A percentile compares a stretch with the other conserved stretches of the same genome.
phyloP scores from a whole-genome alignment of 208 protist genomes.

The Wallacemonas collosoma region DNA sequence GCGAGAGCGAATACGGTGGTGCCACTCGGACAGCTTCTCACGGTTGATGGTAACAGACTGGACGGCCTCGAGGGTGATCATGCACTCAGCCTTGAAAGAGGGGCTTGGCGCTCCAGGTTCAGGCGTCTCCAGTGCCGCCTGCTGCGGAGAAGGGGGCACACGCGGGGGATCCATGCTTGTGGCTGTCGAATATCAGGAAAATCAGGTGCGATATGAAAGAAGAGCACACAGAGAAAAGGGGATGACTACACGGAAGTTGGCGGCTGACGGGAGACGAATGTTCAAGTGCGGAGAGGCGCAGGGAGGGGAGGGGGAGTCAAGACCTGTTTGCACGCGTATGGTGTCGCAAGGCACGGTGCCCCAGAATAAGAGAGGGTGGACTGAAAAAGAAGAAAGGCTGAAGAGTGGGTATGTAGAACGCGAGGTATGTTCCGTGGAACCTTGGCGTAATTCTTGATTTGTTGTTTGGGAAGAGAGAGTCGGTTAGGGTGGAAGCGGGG shows the following conservation, averaged over 20 bases:
- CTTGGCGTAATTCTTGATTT: too few relatives aligned
- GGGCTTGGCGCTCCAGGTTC: conserved; percentile 46
- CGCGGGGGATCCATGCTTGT: conserved; percentile 63
- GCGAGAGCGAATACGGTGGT: conserved; percentile 85
- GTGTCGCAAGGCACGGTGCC: too few relatives aligned
- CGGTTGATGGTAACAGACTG: conserved; percentile 89
- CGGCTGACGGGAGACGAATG: too few relatives aligned
- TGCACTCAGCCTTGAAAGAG: conserved; percentile 51
- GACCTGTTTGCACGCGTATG: too few relatives aligned
- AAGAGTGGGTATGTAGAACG: neutral
- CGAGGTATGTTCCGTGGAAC: too few relatives aligned
- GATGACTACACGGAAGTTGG: neutral
- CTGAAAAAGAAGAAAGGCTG: conserved; percentile 4
- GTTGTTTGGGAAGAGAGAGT: neutral
- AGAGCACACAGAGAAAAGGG: neutral
- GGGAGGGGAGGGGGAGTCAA: too few relatives aligned
- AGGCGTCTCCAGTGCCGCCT: conserved; percentile 43
- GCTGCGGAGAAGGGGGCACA: conserved; percentile 79
- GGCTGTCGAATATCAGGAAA: neutral
- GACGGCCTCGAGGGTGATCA: conserved; percentile 74
- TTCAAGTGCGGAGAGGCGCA: too few relatives aligned
- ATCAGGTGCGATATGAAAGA: neutral
- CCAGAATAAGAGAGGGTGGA: neutral
- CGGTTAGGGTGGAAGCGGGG: too few relatives aligned
- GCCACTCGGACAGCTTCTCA: conserved; percentile 91